phyloP scores from a whole-genome alignment of 805 yeast genomes.

The Monosporozyma servazzii region DNA sequence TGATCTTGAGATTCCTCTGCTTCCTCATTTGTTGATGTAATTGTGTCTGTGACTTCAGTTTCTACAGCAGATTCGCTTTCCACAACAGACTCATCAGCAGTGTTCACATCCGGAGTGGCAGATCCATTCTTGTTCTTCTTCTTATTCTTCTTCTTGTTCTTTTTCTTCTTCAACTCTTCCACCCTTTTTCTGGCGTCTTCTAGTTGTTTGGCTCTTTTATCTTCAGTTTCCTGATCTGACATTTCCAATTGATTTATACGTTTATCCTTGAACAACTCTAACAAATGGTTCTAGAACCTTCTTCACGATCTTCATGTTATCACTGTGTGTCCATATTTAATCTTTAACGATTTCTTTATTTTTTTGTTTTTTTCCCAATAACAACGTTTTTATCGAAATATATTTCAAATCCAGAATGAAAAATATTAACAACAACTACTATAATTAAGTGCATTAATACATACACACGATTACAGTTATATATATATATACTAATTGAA shows the following conservation, averaged over 20 bases:
- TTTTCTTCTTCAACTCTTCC: conserved; percentile 59
- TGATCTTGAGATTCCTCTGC: conserved; percentile 20
- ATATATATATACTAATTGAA: neutral
- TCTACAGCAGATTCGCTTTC: neutral
- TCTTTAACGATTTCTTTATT: neutral
- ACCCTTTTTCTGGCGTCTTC: conserved; percentile 68
- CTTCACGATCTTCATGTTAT: neutral
- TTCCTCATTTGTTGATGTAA: conserved; percentile 6
- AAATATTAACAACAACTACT: neutral
- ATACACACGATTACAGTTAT: too few species aligned
- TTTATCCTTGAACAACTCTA: too few species aligned
- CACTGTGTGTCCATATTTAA: neutral
- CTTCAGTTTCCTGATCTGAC: conserved; percentile 30
- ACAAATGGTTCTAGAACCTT: neutral
- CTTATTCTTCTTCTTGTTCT: conserved; percentile 38
- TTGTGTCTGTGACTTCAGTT: conserved; percentile 1
- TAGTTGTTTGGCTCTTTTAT: conserved; percentile 47
- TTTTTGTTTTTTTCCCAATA: neutral
- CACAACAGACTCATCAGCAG: neutral
- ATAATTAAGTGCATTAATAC: neutral
- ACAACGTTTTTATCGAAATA: neutral
- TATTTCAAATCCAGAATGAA: neutral
- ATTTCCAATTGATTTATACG: conserved; percentile 4
- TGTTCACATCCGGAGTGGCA: neutral
- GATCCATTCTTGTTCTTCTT: conserved; percentile 25